Conservation (phyloP, 2,329 filamentous ascomycete genomes). For the Ustilaginoidea virens region DNA sequence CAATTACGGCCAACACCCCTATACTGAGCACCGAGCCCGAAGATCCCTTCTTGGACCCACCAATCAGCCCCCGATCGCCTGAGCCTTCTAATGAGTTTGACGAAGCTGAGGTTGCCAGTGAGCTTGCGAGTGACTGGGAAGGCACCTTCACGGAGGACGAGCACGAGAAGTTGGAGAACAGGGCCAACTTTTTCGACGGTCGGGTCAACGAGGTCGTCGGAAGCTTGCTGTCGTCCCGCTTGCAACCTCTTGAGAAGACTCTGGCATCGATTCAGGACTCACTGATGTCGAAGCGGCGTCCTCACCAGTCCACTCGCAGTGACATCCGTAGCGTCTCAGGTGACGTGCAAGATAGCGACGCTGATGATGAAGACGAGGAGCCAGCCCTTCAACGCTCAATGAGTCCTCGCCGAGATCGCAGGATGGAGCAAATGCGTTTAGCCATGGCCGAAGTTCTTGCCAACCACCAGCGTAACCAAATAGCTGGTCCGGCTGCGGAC, state of each 20-base stretch:
- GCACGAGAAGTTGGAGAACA: conserved; percentile 66
- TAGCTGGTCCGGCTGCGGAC: conserved; percentile 12
- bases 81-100: conserved; percentile 31
- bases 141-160: conserved; percentile 69
- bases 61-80: conserved; percentile 29
- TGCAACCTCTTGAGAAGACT: conserved; percentile 70
- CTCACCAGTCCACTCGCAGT: conserved; percentile 38
- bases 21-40: conserved; percentile 40
- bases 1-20: conserved; percentile 28
- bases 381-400: conserved; percentile 48
- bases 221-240: conserved; percentile 55
- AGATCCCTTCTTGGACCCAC: conserved; percentile 44
- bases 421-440: conserved; percentile 64
- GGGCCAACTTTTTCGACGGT: conserved; percentile 78
- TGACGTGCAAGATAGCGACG: conserved; percentile 70
- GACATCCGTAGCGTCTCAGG: conserved; percentile 51
- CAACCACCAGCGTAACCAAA: conserved; percentile 31
- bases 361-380: conserved; percentile 84
- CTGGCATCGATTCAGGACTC: conserved; percentile 61
- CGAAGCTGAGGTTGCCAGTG: conserved; percentile 26
- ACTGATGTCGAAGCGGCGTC: conserved; percentile 40
- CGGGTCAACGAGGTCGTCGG: conserved; percentile 81
- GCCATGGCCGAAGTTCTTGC: conserved; percentile 61
- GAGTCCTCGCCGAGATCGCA: conserved; percentile 66
- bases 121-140: conserved; percentile 82